Conservation (phyloP, 2,329 filamentous ascomycete species). For the Aspergillus calidoustus region DNA sequence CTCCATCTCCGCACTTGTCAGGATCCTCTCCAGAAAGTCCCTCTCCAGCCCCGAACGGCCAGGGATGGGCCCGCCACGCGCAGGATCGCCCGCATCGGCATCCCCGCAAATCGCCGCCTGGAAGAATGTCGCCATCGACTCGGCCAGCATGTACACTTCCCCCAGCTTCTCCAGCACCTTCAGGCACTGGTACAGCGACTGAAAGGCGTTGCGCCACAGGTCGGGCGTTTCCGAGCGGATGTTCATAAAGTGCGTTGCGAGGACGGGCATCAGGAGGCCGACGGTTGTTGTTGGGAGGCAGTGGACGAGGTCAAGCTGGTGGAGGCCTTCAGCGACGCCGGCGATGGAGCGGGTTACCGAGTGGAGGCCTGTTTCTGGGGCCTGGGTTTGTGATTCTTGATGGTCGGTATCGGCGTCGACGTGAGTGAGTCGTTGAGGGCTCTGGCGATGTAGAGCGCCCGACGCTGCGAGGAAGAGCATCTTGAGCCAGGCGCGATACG, state of each 20-base stretch:
- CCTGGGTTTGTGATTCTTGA: too few relatives aligned
- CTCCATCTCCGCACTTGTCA: neutral
- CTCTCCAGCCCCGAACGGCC: neutral
- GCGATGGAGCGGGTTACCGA: conserved; percentile 73
- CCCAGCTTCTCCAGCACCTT: conserved; percentile 18
- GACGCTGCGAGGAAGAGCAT: conserved; percentile 7
- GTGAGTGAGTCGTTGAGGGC: neutral
- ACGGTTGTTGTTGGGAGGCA: conserved; percentile 82
- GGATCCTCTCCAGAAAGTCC: neutral
- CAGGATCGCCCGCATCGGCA: neutral
- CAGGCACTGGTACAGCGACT: conserved; percentile 18
- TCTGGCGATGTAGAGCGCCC: neutral
- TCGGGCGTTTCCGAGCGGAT: conserved; percentile 49
- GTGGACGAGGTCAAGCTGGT: conserved; percentile 68
- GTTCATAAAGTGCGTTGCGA: conserved; percentile 84
- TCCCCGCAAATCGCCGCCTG: conserved; percentile 10
- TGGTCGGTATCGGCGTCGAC: too few relatives aligned
- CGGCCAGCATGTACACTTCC: conserved; percentile 17
- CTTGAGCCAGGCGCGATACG: conserved; percentile 9
- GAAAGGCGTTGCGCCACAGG: conserved; percentile 14
- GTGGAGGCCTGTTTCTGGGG: conserved; percentile 40
- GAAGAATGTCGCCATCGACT: conserved; percentile 17
- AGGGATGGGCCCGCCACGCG: neutral
- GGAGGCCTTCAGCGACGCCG: conserved; percentile 72
- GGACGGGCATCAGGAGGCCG: conserved; percentile 79